Evolutionary conservation across 495 filamentous ascomycete genomes (phyloP).

Genomic region (Mycothermus thermophilus): DNA sequence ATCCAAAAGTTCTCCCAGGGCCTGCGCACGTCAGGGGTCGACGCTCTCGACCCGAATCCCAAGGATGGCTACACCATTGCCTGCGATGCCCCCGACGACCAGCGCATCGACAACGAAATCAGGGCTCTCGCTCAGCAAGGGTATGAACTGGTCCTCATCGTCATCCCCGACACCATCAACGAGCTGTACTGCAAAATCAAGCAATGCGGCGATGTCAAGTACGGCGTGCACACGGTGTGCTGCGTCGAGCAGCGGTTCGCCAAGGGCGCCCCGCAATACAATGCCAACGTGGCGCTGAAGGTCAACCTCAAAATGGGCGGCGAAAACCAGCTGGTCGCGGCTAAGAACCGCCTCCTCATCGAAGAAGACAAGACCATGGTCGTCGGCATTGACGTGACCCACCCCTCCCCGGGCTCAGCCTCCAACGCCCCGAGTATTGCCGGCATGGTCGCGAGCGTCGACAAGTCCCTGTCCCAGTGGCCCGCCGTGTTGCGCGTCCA

Average conservation of each 20-base stretch:
- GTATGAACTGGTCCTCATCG: conserved; percentile 53
- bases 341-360: conserved; percentile 39
- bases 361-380: conserved; percentile 63
- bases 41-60: no score
- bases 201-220: conserved; percentile 45
- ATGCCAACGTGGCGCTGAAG: conserved; percentile 65
- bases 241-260: conserved; percentile 39
- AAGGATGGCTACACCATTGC: no score
- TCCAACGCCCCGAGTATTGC: conserved; percentile 52
- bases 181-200: conserved; percentile 59
- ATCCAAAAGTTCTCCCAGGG: no score
- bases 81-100: no score
- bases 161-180: conserved; percentile 38
- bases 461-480: conserved; percentile 51
- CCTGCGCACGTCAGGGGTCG: no score
- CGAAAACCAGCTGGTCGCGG: conserved; percentile 50
- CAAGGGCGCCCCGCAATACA: conserved; percentile 38
- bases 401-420: conserved; percentile 59
- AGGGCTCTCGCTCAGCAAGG: no score
- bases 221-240: conserved; percentile 54
- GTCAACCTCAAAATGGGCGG: conserved; percentile 82
- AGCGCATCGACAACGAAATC: no score
- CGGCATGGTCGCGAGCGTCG: conserved; percentile 57
- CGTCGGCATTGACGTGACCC: conserved; percentile 80
- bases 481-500: conserved; percentile 50